Evolutionary conservation across 352 stramenopile genomes (phyloP).

Genomic region (Phytophthora macrochlamydospora): DNA sequence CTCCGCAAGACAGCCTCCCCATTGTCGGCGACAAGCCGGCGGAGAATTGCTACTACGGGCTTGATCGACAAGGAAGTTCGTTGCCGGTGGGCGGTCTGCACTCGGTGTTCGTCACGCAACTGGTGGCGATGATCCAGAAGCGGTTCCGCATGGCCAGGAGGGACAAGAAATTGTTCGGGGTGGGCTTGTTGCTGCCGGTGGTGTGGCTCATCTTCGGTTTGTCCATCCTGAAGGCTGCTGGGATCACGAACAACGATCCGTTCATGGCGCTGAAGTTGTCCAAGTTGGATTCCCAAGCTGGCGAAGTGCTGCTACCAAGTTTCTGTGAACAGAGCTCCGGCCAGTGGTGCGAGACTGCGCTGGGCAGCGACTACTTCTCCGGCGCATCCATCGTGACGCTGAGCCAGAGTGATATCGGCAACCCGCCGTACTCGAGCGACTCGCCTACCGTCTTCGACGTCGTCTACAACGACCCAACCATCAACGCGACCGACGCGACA

Average conservation of each 20-base stretch:
- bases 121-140: conserved; percentile 27
- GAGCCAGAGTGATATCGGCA: conserved; percentile 15
- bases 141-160: conserved; percentile 23
- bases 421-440: conserved; percentile 22
- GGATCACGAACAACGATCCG: conserved; percentile 27
- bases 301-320: conserved; percentile 16
- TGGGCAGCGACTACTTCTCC: conserved; percentile 26
- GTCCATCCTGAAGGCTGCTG: conserved; percentile 26
- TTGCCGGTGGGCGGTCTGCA: conserved; percentile 11
- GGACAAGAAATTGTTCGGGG: conserved; percentile 25
- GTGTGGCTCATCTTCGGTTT: conserved; percentile 29
- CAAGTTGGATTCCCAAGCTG: conserved; percentile 13
- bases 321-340: conserved; percentile 23
- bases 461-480: conserved; percentile 27
- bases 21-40: conserved; percentile 24
- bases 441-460: conserved; percentile 55
- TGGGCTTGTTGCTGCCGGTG: conserved; percentile 25
- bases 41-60: conserved; percentile 16
- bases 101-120: conserved; percentile 28
- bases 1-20: conserved; percentile 20
- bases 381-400: conserved; percentile 20
- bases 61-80: conserved; percentile 19
- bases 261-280: conserved; percentile 27
- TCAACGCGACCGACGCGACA: conserved; percentile 33
- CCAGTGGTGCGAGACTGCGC: conserved; percentile 23